Conservation (phyloP, 2,329 filamentous ascomycete genomes). For the Colletotrichum somersetense region DNA sequence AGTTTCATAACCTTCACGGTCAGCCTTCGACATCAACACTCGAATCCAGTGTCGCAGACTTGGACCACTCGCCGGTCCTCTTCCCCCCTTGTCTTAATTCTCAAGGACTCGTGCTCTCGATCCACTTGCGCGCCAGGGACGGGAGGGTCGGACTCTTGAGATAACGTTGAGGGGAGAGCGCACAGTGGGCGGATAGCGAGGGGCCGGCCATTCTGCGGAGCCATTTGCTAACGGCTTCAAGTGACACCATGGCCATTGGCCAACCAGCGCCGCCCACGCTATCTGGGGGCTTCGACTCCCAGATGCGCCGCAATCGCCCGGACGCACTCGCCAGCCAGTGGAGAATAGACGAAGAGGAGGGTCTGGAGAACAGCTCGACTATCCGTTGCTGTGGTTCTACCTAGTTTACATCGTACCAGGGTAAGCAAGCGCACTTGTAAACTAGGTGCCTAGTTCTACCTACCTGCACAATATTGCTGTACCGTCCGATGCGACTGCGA, state of each 20-base stretch:
- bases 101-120: conserved; percentile 35
- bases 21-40: conserved; percentile 15
- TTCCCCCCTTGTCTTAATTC: conserved; percentile 1
- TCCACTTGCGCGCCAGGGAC: neutral
- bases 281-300: conserved; percentile 29
- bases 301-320: conserved; percentile 35
- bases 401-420: too few species aligned
- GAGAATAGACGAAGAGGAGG: conserved; percentile 5
- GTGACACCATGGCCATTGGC: conserved; percentile 35
- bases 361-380: conserved; percentile 30
- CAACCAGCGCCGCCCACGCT: conserved; percentile 36
- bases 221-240: conserved; percentile 41
- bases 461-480: too few species aligned
- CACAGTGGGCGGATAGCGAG: conserved; percentile 11
- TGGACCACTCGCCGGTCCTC: conserved; percentile 24
- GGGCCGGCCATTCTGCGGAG: conserved; percentile 37
- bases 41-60: conserved; percentile 5
- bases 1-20: neutral
- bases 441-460: too few species aligned
- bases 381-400: conserved; percentile 23
- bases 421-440: too few species aligned
- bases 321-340: conserved; percentile 13
- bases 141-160: conserved; percentile 25
- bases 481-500: neutral
- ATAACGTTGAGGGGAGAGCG: conserved; percentile 36